These are phyloP conservation scores for Hirsutella rhossiliensis DNA, from an alignment of 2,329 filamentous ascomycete genomes.

Conservation along the genomic window DNA sequence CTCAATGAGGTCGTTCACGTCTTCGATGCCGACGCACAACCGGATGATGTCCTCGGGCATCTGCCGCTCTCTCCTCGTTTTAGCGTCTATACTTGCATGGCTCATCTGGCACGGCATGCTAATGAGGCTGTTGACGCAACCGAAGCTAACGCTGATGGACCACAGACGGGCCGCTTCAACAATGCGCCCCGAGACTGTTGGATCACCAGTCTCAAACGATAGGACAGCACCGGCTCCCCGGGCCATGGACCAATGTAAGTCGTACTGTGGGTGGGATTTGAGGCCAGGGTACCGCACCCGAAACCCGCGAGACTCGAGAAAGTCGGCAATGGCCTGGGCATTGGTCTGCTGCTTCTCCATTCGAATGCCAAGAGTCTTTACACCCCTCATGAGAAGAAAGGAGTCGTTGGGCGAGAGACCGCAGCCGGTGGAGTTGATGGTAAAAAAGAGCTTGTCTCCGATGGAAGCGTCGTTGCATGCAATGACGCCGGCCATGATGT, in stretches of 20 bases:
- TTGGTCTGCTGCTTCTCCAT: conserved; percentile 98
- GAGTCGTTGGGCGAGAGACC: conserved; percentile 91
- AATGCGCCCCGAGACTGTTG: conserved; percentile 74
- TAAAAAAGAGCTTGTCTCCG: conserved; percentile 87
- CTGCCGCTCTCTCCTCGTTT: conserved; percentile 76
- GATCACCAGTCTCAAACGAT: conserved; percentile 89
- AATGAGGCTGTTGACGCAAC: conserved; percentile 95
- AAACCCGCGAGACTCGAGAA: conserved; percentile 85
- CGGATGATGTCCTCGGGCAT: conserved; percentile 97
- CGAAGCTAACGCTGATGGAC: conserved; percentile 95
- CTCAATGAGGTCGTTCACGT: conserved; percentile 81
- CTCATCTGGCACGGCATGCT: conserved; percentile 99
- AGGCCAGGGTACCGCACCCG: conserved; percentile 90
- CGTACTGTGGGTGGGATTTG: conserved; percentile 91
- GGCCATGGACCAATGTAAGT: conserved; percentile 90
- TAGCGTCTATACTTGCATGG: conserved; percentile 94
- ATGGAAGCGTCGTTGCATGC: conserved; percentile 74
- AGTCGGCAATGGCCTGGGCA: conserved; percentile 81
- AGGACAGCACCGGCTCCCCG: conserved; percentile 88
- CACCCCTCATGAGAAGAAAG: conserved; percentile 85
- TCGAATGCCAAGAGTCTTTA: conserved; percentile 93
- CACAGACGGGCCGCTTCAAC: conserved; percentile 87
- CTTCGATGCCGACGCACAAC: conserved; percentile 92
- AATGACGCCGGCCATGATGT: conserved; percentile 96
- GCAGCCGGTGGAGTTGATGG: conserved; percentile 92